phyloP scores from a whole-genome alignment of 305 asterid species.

The Fraxinus nigra region DNA sequence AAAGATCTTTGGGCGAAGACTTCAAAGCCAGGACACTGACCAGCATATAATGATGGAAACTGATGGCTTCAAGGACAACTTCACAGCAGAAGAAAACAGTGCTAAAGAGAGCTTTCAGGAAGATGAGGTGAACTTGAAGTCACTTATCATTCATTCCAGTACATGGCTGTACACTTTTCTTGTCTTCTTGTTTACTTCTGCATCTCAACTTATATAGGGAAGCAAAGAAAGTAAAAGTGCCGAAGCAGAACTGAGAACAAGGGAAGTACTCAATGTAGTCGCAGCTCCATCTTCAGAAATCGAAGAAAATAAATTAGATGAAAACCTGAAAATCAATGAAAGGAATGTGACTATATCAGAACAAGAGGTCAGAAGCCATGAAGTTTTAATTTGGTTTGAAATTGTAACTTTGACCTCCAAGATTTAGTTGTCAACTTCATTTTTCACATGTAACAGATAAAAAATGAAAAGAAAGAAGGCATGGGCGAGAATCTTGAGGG shows the following conservation, averaged over 20 bases:
- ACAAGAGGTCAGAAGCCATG: conserved; percentile 11
- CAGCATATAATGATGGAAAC: neutral
- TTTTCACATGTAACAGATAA: neutral
- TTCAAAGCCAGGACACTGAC: neutral
- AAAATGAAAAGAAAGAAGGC: conserved; percentile 7
- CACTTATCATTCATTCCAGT: neutral
- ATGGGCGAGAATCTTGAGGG: conserved; percentile 1
- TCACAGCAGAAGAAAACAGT: neutral
- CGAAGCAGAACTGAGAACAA: neutral
- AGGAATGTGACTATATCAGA: neutral
- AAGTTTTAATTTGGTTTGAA: neutral
- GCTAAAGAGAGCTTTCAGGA: neutral
- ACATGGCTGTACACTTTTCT: neutral
- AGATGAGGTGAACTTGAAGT: conserved; percentile 2
- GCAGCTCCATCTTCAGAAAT: neutral
- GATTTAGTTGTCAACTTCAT: neutral
- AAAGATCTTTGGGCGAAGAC: neutral
- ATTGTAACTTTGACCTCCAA: neutral
- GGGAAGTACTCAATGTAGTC: neutral
- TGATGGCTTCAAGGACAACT: neutral
- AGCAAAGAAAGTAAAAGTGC: neutral
- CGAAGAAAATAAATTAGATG: neutral
- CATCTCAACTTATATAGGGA: neutral
- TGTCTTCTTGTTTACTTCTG: neutral
- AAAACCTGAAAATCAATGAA: neutral